These are phyloP conservation scores for Fusarium floridanum DNA, from an alignment of 2,329 filamentous ascomycete genomes.

Conservation along the genomic window DNA sequence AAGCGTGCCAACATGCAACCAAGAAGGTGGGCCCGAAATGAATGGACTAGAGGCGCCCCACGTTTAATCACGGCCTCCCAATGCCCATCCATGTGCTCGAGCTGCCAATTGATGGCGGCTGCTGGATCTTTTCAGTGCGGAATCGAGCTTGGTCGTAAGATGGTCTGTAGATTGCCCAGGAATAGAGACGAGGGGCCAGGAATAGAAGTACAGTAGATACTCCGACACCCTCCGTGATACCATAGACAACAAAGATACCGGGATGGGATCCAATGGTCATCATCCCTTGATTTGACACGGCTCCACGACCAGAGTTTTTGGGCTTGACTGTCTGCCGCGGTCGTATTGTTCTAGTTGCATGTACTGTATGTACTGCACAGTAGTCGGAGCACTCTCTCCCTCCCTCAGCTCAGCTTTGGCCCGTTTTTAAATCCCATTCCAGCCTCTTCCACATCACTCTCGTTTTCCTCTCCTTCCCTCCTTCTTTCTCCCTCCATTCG, in stretches of 20 bases:
- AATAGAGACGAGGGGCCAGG: conserved; percentile 2
- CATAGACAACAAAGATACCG: conserved; percentile 5
- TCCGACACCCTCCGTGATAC: conserved; percentile 15
- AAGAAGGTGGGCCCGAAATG: conserved; percentile 37
- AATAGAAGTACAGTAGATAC: conserved; percentile 11
- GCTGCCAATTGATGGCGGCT: conserved; percentile 15
- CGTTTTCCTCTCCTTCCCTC: conserved; percentile 32
- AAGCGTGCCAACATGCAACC: conserved; percentile 7
- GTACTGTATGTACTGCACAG: not conserved
- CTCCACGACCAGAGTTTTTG: conserved; percentile 6
- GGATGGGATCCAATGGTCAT: conserved; percentile 30
- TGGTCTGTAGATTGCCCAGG: not conserved
- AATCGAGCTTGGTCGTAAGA: conserved; percentile 3
- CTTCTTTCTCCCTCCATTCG: conserved; percentile 38
- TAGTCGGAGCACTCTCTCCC: not conserved
- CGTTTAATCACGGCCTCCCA: conserved; percentile 41
- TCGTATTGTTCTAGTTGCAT: not conserved
- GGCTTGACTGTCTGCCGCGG: not conserved
- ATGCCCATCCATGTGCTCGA: conserved; percentile 18
- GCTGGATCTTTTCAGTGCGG: not conserved
- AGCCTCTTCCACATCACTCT: conserved; percentile 29
- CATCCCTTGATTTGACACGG: conserved; percentile 31
- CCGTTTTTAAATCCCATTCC: conserved; percentile 45
- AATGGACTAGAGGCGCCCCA: conserved; percentile 43
- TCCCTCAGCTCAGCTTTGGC: not conserved